Conservation (phyloP, 345 rosid genomes). For the Rubroshorea leprosula region DNA sequence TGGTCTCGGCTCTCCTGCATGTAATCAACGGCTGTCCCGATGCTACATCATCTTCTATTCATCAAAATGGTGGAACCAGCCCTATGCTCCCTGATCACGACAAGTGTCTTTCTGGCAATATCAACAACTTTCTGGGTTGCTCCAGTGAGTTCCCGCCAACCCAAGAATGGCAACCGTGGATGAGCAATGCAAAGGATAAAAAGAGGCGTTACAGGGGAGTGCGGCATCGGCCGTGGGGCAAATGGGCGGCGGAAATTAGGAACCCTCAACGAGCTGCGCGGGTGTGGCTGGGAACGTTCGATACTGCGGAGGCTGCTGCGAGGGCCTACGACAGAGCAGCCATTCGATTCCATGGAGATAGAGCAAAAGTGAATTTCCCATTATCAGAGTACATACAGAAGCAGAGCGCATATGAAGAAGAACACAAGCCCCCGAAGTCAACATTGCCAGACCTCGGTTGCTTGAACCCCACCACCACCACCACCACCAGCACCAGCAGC, state of each 20-base stretch:
- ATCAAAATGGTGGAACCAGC: no score
- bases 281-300: not conserved
- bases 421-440: no score
- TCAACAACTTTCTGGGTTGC: no score
- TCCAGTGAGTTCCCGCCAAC: no score
- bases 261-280: no score
- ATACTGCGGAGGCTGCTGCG: not conserved
- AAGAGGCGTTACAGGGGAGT: slow-evolving; percentile 32
- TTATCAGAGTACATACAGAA: not conserved
- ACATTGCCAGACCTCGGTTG: no score
- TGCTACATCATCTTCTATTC: no score
- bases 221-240: slow-evolving; percentile 14
- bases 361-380: not conserved
- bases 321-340: not conserved
- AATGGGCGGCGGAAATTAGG: not conserved
- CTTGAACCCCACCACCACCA: no score
- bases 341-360: not conserved
- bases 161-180: slow-evolving; percentile 16
- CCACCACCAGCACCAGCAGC: not conserved
- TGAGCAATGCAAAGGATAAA: not conserved
- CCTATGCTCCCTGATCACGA: no score
- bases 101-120: no score
- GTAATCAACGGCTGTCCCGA: slow-evolving; percentile 17
- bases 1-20: slow-evolving; percentile 24
- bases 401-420: not conserved